These are phyloP conservation scores for Ogataea haglerorum DNA, from an alignment of 805 yeast species.

Conservation along the genomic window DNA sequence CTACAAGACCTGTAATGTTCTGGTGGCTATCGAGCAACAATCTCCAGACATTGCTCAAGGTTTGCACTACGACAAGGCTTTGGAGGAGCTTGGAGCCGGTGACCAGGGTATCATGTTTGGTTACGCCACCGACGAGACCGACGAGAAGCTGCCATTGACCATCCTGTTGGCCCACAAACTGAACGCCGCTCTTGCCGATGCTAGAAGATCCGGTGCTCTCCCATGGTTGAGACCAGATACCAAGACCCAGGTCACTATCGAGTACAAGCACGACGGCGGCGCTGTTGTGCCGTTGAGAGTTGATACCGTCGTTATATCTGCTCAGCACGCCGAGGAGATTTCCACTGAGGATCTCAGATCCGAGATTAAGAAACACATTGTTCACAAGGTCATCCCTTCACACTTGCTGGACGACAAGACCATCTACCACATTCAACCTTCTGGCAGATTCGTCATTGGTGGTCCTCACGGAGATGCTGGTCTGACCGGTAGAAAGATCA, in stretches of 20 bases:
- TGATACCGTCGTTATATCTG: slow-evolving; percentile 95
- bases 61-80: slow-evolving; percentile 91
- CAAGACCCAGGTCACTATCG: slow-evolving; percentile 98
- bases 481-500: slow-evolving; percentile 98
- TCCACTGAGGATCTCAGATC: slow-evolving; percentile 87
- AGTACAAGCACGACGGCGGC: slow-evolving; percentile 91
- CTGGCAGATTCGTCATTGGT: slow-evolving; percentile 99
- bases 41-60: slow-evolving; percentile 99
- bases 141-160: slow-evolving; percentile 95
- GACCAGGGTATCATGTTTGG: slow-evolving; percentile 99
- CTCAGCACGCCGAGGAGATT: slow-evolving; percentile 97
- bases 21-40: slow-evolving; percentile 99
- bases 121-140: slow-evolving; percentile 98
- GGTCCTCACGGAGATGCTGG: slow-evolving; percentile 99
- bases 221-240: slow-evolving; percentile 99
- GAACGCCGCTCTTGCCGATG: slow-evolving; percentile 94
- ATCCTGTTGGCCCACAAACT: slow-evolving; percentile 91
- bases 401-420: slow-evolving; percentile 91
- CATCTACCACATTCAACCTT: slow-evolving; percentile 97
- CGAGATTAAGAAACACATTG: slow-evolving; percentile 72
- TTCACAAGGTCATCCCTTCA: slow-evolving; percentile 90
- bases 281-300: slow-evolving; percentile 95
- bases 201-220: slow-evolving; percentile 93
- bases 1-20: slow-evolving; percentile 98
- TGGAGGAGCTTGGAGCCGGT: slow-evolving; percentile 99